phyloP scores from a whole-genome alignment of 106 monocot species.

The Phalaenopsis aphrodite region DNA sequence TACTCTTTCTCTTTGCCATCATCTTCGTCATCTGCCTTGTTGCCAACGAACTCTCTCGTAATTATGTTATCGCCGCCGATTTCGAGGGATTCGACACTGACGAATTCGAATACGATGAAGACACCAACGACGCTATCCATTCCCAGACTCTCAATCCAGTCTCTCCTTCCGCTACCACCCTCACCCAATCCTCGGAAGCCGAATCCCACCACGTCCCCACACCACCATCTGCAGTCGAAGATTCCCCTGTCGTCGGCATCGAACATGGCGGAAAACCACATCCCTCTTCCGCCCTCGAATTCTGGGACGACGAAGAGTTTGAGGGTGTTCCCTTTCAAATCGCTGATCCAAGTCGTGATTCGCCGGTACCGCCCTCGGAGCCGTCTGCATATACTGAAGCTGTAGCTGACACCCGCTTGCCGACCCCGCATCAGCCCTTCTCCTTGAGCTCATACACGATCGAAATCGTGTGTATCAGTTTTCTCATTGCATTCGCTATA shows the following conservation, averaged over 20 bases:
- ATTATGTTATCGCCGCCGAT: conserved; percentile 13
- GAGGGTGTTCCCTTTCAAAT: conserved; percentile 69
- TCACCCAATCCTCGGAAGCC: conserved; percentile 6
- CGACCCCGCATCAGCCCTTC: conserved; percentile 4
- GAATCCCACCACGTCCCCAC: conserved; percentile 19
- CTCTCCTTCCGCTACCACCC: conserved; percentile 4
- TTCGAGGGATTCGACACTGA: conserved; percentile 34
- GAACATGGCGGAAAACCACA: conserved; percentile 4
- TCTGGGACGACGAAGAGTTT: conserved; percentile 96
- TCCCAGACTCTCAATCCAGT: background rate
- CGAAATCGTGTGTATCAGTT: conserved; percentile 70
- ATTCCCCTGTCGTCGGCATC: conserved; percentile 15
- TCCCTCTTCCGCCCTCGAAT: conserved; percentile 23
- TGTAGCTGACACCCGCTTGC: background rate
- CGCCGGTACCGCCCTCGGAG: background rate
- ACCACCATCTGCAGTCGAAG: conserved; percentile 12
- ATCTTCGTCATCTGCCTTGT: conserved; percentile 12
- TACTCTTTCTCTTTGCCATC: conserved; percentile 14
- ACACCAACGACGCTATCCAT: background rate
- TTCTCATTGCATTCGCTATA: conserved; percentile 60
- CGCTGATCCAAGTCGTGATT: background rate
- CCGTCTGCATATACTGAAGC: background rate
- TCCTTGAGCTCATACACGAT: conserved; percentile 32
- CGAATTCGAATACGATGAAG: conserved; percentile 14
- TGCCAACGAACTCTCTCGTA: conserved; percentile 8